These are phyloP conservation scores for Candida corydali DNA, from an alignment of 805 yeast species.

Conservation along the genomic window DNA sequence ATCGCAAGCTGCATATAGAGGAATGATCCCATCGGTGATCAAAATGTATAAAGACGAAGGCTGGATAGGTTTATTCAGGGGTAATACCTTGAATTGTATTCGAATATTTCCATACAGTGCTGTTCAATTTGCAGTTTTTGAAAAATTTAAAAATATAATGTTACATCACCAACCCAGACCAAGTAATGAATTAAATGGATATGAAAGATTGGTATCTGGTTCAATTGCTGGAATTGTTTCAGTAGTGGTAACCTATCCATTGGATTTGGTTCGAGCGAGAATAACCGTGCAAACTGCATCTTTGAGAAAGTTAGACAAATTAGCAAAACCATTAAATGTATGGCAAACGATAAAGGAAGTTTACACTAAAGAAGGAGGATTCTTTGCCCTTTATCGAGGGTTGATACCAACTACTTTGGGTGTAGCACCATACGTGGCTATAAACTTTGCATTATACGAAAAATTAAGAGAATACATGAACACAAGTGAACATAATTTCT, in stretches of 20 bases:
- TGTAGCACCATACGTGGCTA: conserved; percentile 93
- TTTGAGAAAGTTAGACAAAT: conserved; percentile 42
- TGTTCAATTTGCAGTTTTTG: conserved; percentile 86
- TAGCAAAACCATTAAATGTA: conserved; percentile 68
- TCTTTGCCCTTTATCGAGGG: conserved; percentile 76
- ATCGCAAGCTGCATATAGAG: conserved; percentile 50
- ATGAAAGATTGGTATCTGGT: conserved; percentile 70
- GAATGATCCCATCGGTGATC: conserved; percentile 68
- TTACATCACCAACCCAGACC: conserved; percentile 12
- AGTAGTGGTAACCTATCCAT: conserved; percentile 83
- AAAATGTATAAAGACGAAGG: conserved; percentile 90
- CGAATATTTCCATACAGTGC: conserved; percentile 93
- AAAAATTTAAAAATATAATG: conserved; percentile 47
- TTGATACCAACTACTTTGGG: conserved; percentile 88
- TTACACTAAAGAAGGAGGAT: conserved; percentile 76
- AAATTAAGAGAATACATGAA: conserved; percentile 58
- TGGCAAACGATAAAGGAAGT: conserved; percentile 52
- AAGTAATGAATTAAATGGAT: conserved; percentile 38
- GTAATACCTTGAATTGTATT: conserved; percentile 85
- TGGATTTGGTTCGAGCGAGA: conserved; percentile 88
- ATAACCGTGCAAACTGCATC: conserved; percentile 84
- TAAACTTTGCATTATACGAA: conserved; percentile 89
- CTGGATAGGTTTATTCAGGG: conserved; percentile 82
- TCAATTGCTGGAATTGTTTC: conserved; percentile 76
- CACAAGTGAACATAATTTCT: conserved; percentile 28